Evolutionary conservation across 768 basidiomycete genomes (phyloP).

Genomic region (Suillus spraguei): DNA sequence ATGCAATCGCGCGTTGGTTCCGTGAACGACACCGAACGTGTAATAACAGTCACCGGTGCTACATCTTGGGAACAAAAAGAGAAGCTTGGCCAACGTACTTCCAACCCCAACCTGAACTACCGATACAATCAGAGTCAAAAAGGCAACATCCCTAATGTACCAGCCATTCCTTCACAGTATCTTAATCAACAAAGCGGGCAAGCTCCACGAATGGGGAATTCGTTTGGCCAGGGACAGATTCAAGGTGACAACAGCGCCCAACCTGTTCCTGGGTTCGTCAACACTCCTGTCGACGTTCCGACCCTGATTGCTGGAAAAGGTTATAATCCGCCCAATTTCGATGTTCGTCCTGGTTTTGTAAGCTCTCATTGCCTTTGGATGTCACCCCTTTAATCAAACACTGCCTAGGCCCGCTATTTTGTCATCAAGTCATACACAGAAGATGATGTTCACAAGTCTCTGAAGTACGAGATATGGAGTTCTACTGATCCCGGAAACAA

Average conservation of each 20-base stretch:
- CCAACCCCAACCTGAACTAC: conserved; percentile 72
- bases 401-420: conserved; percentile 80
- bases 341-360: conserved; percentile 77
- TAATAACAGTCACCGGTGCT: conserved; percentile 38
- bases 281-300: conserved; percentile 81
- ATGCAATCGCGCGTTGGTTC: conserved; percentile 39
- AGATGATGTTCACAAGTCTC: conserved; percentile 97
- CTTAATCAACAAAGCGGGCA: conserved; percentile 50
- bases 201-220: conserved; percentile 41
- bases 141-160: conserved; percentile 60
- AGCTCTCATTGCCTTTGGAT: conserved; percentile 31
- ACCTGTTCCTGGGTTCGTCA: conserved; percentile 48
- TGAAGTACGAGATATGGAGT: conserved; percentile 98
- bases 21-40: conserved; percentile 34
- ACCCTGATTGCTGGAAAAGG: conserved; percentile 86
- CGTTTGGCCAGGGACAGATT: conserved; percentile 35
- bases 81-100: conserved; percentile 54
- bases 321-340: conserved; percentile 88
- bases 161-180: conserved; percentile 74
- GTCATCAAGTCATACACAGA: conserved; percentile 99
- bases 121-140: conserved; percentile 48
- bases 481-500: conserved; percentile 98
- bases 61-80: conserved; percentile 71
- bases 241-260: conserved; percentile 36
- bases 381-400: conserved; percentile 9